These are phyloP conservation scores for Nigrospora osmanthi DNA, from an alignment of 2,329 filamentous ascomycete species.

Conservation along the genomic window DNA sequence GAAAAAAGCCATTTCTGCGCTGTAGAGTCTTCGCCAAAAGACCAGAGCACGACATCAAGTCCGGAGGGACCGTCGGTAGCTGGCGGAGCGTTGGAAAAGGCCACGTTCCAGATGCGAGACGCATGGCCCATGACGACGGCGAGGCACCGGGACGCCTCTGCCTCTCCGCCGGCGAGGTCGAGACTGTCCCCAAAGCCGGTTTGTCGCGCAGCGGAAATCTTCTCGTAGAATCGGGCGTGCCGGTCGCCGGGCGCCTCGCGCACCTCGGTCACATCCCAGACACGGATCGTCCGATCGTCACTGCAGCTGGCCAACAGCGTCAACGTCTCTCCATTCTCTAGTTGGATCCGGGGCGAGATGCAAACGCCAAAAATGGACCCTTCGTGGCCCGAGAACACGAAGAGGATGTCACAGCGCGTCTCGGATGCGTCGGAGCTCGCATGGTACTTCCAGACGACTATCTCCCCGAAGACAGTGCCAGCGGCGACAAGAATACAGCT, in stretches of 20 bases:
- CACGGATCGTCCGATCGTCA: conserved; percentile 80
- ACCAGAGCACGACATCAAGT: conserved; percentile 53
- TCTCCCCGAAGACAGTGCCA: conserved; percentile 91
- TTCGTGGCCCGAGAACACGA: conserved; percentile 63
- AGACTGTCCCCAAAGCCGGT: conserved; percentile 54
- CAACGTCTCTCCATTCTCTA: conserved; percentile 27
- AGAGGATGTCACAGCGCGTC: conserved; percentile 34
- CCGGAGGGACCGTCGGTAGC: conserved; percentile 8
- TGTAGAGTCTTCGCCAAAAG: conserved; percentile 80
- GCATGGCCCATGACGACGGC: conserved; percentile 77
- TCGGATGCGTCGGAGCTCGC: conserved; percentile 1
- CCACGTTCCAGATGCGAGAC: conserved; percentile 84
- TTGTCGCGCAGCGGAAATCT: conserved; percentile 34
- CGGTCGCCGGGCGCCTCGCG: conserved; percentile 19
- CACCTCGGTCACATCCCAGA: conserved; percentile 74
- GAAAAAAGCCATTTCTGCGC: conserved; percentile 62
- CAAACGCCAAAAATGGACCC: conserved; percentile 89
- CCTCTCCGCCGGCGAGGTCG: conserved; percentile 13
- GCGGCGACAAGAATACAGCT: conserved; percentile 67
- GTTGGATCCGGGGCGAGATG: conserved; percentile 53
- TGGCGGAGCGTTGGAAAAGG: conserved; percentile 43
- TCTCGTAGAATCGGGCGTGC: conserved; percentile 14
- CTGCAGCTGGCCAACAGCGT: conserved; percentile 85
- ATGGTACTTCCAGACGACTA: conserved; percentile 76
- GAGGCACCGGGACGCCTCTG: conserved; percentile 35